Conservation (phyloP, 495 filamentous ascomycete species). For the Rhypophila decipiens region DNA sequence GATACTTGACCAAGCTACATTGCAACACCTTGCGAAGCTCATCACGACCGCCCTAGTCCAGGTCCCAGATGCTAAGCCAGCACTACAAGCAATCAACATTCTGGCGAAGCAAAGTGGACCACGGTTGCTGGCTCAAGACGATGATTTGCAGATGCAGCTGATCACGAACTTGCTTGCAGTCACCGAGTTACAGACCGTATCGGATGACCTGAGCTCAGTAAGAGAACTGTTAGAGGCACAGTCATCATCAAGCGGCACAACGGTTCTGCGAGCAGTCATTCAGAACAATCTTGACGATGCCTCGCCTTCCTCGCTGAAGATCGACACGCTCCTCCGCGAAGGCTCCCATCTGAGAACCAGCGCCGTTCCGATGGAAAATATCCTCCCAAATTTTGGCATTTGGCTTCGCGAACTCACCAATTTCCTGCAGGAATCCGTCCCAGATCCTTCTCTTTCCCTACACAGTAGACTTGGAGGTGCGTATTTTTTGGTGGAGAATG, state of each 20-base stretch:
- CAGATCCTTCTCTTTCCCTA: constrained; percentile 60
- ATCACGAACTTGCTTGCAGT: constrained; percentile 39
- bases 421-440: constrained; percentile 52
- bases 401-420: constrained; percentile 45
- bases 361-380: constrained; percentile 15
- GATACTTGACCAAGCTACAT: constrained; percentile 19
- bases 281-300: constrained; percentile 37
- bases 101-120: constrained; percentile 27
- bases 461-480: constrained; percentile 65
- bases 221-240: no score
- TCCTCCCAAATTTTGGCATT: constrained; percentile 36
- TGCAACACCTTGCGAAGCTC: constrained; percentile 19
- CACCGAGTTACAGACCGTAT: constrained; percentile 32
- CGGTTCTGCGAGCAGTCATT: no score
- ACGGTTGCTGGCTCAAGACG: constrained; percentile 24
- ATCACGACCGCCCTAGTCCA: constrained; percentile 20
- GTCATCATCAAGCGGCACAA: no score
- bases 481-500: constrained; percentile 58
- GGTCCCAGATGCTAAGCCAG: constrained; percentile 7
- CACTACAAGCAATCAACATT: constrained; percentile 33
- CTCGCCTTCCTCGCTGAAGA: constrained; percentile 32
- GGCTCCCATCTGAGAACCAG: constrained; percentile 20
- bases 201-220: no score
- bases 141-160: constrained; percentile 30
- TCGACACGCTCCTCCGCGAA: constrained; percentile 41